Evolutionary conservation across 805 yeast genomes (phyloP), one percentile per base, ranked within the genome.

Genomic region (Suhomyces pyralidae): DNA sequence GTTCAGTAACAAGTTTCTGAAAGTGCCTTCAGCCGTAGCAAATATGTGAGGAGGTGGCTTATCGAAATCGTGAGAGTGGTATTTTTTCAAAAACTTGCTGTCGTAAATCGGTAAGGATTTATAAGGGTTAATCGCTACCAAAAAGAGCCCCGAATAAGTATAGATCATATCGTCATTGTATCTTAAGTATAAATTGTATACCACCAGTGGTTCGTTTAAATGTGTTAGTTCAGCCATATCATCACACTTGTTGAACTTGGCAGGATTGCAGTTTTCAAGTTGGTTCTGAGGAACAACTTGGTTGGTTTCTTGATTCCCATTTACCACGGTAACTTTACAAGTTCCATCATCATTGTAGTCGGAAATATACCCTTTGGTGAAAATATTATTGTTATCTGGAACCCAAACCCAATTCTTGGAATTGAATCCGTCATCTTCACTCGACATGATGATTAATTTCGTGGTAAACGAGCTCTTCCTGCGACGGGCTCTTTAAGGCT

Each of bases 201-300:
- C 81, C n/a, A 94, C 98, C 0, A 97, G 88, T 0, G 99, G 96
- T 66, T 94, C 99, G 67, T 93, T 94, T 55, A 94, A 76, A 68
- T 86, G 90, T 0, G 99, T 94, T 57, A 94, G 77, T 60, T 92
- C 97, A 0, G 98, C 98, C 92, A 94, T 90, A 63, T 94, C 97
- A 59, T 88, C 84, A 55, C 96, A 93, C 61, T 84, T 86, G 68
- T 94, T 96, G 68, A 94, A 94, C 59, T 88, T 88, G 7, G 85
- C 77, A 1, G 99, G 99, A 64, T 94, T 94, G 49, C 92, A 90
- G 61, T 81, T 83, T 58, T 85, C 85, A 34, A 75, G 57, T 22
- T 53, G 20, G 76, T 78, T 49, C 9, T 78, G 72, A 24, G 76
- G 74, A 5, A 83, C 74, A n/a, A 69, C 65, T 48, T 72, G 65